phyloP scores from a whole-genome alignment of 345 rosid genomes.

The Euclidium syriacum region DNA sequence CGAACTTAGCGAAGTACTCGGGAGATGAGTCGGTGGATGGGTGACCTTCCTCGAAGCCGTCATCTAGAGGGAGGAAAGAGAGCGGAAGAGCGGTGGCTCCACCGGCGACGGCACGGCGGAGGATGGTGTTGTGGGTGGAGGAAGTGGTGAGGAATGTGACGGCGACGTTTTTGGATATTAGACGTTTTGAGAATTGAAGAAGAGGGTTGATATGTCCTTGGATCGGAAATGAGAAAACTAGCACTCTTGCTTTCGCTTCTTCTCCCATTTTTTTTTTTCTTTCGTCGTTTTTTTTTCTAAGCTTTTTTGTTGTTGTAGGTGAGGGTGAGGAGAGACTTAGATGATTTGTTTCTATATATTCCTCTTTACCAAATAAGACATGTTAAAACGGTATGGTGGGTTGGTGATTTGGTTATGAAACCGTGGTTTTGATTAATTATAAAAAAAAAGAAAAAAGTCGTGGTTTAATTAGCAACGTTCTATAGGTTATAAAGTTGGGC shows the following conservation, averaged over 20 bases:
- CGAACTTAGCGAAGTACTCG: conserved; percentile 15
- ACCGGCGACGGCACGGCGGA: conserved; percentile 23
- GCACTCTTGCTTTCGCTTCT: conserved; percentile 18
- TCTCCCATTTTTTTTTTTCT: conserved; percentile 25
- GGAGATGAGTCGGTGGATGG: conserved; percentile 4
- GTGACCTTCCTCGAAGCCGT: conserved; percentile 24
- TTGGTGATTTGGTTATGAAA: not conserved
- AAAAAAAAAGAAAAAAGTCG: no score
- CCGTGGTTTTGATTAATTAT: not conserved
- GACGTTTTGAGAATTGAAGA: conserved; percentile 52
- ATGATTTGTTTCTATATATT: not conserved
- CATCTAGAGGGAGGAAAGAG: conserved; percentile 30
- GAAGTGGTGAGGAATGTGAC: conserved; percentile 44
- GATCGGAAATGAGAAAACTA: conserved; percentile 32
- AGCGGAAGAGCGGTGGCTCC: conserved; percentile 27
- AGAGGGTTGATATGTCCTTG: conserved; percentile 61
- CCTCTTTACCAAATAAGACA: not conserved
- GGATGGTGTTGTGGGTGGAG: conserved; percentile 23
- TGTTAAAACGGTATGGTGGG: not conserved
- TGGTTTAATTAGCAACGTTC: no score
- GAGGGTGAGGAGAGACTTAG: not conserved
- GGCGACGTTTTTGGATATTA: conserved; percentile 41
- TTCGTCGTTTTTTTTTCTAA: not conserved
- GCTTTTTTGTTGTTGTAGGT: not conserved
- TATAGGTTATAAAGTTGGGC: no score